These are phyloP conservation scores for Alternaria gansuensis DNA, from an alignment of 2,329 filamentous ascomycete genomes.

Conservation along the genomic window DNA sequence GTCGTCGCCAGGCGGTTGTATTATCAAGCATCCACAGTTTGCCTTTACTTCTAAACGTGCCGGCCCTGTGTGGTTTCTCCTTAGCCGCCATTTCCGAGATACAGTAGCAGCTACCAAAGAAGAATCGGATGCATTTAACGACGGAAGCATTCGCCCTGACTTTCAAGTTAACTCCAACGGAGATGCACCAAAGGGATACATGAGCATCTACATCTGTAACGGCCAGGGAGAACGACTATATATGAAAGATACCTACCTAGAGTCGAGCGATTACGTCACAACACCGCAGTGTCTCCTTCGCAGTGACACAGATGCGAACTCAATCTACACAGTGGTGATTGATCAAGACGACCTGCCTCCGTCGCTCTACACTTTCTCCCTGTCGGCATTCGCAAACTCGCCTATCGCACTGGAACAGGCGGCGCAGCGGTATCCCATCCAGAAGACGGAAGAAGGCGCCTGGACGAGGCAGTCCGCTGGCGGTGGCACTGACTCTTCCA, in stretches of 20 bases:
- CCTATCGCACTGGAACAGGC: conserved; percentile 70
- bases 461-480: conserved; percentile 86
- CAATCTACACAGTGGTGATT: conserved; percentile 71
- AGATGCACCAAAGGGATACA: conserved; percentile 71
- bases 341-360: conserved; percentile 81
- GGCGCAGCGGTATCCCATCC: conserved; percentile 66
- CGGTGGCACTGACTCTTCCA: conserved; percentile 78
- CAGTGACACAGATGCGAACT: conserved; percentile 66
- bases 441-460: conserved; percentile 66
- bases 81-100: conserved; percentile 85
- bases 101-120: conserved; percentile 46
- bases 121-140: conserved; percentile 45
- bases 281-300: conserved; percentile 89
- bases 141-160: conserved; percentile 39
- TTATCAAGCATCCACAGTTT: conserved; percentile 71
- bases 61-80: conserved; percentile 80
- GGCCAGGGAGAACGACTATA: conserved; percentile 75
- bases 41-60: conserved; percentile 61
- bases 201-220: conserved; percentile 84
- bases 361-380: conserved; percentile 80
- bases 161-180: conserved; percentile 37
- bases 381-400: conserved; percentile 79
- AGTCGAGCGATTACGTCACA: conserved; percentile 87
- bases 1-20: conserved; percentile 74
- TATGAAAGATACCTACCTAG: conserved; percentile 73